Evolutionary conservation across 2,329 filamentous ascomycete genomes (phyloP), one percentile per base, ranked within the genome.

Genomic region (Neodidymelliopsis sp.): DNA sequence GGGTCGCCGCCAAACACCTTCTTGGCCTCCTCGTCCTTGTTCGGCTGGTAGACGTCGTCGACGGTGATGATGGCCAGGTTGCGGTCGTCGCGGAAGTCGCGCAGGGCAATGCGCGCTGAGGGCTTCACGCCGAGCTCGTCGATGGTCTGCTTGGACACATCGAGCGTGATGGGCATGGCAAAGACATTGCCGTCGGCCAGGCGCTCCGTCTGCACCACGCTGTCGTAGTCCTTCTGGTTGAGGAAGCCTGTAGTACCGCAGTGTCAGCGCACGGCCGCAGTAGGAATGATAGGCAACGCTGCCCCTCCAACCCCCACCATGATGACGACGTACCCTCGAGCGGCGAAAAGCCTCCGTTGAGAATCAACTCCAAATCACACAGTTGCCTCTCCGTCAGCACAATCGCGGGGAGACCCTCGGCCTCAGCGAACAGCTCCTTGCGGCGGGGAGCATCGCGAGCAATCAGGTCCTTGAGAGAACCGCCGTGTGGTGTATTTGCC

Each of bases 291-390:
- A 20, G 38, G 19, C 35, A n/a, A n/a, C 3, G 46, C 33, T 49
- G 46, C 47, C 43, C 49, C 42, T 39, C 46, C 39, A 50, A 33
- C 35, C 41, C 34, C 29, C 27, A 28, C 41, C 15, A 24, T 29
- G 19, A 60, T 56, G 54, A 63, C 54, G 53, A 67, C 59, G 82
- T 85, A 95, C 92, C 94, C 85, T 99, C 93, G 29, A 99, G 85
- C 51, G 94, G 94, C 59, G 92, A 97, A 81, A 99, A 99, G 60
- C 94, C 94, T 73, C 94, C 94, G 76, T 91, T 97, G 75, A 99
- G 86, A 70, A 99, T 91, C 77, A 99, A 79, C 79, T 99, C 94
- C 62, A 99, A 83, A 82, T 99, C 94, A 78, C 94, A 99, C 38
- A 99, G 86, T 78, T 99, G 94, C 69, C 94, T 87, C 83, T 99